Evolutionary conservation across 2,329 filamentous ascomycete species (phyloP), one percentile per base, ranked within the genome.

Genomic region (Penicillium hordei): DNA sequence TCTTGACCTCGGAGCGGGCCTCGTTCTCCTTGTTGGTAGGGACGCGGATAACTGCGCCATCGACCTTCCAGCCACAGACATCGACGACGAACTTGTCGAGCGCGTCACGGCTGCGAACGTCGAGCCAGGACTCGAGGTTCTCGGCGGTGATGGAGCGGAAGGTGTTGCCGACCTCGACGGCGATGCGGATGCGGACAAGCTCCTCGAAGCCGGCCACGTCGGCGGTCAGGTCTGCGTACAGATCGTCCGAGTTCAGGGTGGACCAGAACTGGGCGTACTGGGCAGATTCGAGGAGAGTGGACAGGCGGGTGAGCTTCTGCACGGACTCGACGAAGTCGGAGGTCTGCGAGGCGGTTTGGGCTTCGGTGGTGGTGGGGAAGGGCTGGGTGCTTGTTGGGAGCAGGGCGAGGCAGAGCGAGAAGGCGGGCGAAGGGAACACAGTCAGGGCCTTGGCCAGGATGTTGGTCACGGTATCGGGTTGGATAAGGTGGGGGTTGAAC

Each of bases 361-460:
- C 73, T 38, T 78, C 73, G 40, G 74, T 74, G 58, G 80, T 82
- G 60, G 82, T 79, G 60, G 83, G 76, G 57, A 84, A 86, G 17
- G 84, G 84, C 65, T 92, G 86, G 64, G 89, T 85, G 74, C 93
- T 87, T 46, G 93, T 89, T 63, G 92, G 91, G 72, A 99, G 92
- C 65, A 99, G 91, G 74, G 96, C 91, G 61, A 99, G 88, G 71
- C 90, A 89, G 70, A 97, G 91, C 69, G 88, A 89, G 86, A 97
- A 99, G 78, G 97, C 93, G 44, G 94, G 87, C 21, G 90, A 93
- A 64, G 94, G 94, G 83, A 99, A 99, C 80, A 96, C 90, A 68
- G 93, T 96, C 75, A 99, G 88, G 67, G 93, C 86, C 84, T 97
- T 99, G 83, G 96, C 93, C 76, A 99, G 91, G 81, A 97, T 90